Conservation (phyloP, 2,329 filamentous ascomycete genomes). For the Ampelomyces quisqualis region DNA sequence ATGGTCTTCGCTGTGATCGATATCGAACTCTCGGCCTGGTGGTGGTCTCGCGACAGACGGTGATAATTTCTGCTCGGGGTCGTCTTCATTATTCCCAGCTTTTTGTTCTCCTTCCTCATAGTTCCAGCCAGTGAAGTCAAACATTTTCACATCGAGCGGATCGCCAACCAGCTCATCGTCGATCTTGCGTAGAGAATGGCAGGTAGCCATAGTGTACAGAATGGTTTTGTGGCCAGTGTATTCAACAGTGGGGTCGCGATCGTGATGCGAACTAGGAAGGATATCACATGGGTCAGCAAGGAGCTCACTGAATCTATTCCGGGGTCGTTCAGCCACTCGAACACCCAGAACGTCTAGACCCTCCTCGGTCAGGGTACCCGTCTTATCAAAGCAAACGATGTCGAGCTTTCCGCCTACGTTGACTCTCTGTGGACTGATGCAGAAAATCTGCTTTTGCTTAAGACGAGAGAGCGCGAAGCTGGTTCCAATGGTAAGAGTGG, state of each 20-base stretch:
- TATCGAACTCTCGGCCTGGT: conserved; percentile 57
- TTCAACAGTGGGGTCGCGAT: conserved; percentile 61
- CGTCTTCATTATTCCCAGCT: conserved; percentile 62
- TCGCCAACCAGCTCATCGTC: conserved; percentile 90
- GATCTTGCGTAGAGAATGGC: conserved; percentile 83
- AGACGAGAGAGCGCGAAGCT: conserved; percentile 88
- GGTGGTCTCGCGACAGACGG: conserved; percentile 90
- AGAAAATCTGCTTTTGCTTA: conserved; percentile 90
- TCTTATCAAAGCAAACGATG: conserved; percentile 97
- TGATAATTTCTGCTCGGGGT: conserved; percentile 75
- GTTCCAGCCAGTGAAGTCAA: conserved; percentile 90
- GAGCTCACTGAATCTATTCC: conserved; percentile 71
- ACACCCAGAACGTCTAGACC: conserved; percentile 91
- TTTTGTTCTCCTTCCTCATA: conserved; percentile 84
- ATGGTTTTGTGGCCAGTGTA: conserved; percentile 67
- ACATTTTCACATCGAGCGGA: conserved; percentile 97
- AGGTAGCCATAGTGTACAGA: conserved; percentile 94
- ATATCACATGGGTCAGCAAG: conserved; percentile 65
- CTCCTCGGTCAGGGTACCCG: conserved; percentile 95
- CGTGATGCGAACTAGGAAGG: conserved; percentile 56
- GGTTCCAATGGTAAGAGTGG: conserved; percentile 92
- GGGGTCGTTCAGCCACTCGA: conserved; percentile 67
- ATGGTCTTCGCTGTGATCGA: conserved; percentile 53
- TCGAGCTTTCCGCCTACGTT: conserved; percentile 96
- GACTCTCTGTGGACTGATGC: conserved; percentile 94